Evolutionary conservation across 371 early-diverging fungal species (phyloP).

Genomic region (Blakeslea trispora): DNA sequence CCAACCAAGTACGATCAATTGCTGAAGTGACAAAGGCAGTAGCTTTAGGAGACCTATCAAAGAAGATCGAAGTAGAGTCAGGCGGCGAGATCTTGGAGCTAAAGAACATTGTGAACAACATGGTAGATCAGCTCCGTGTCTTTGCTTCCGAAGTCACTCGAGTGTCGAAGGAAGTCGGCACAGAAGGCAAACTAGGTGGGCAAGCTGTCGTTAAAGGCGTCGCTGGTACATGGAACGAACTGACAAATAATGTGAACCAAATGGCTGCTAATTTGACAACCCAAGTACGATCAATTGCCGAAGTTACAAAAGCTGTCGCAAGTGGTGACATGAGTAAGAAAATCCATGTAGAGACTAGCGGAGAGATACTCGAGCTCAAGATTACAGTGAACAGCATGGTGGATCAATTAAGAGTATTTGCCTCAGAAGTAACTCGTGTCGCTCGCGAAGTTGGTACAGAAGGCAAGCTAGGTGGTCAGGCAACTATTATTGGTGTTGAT

Average conservation of each 20-base stretch:
- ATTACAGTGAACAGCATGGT: slow-evolving; percentile 40
- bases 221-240: slow-evolving; percentile 41
- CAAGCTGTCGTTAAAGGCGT: slow-evolving; percentile 40
- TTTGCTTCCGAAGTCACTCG: slow-evolving; percentile 42
- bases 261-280: slow-evolving; percentile 50
- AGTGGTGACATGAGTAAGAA: slow-evolving; percentile 30
- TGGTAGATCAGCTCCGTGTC: slow-evolving; percentile 34
- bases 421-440: slow-evolving; percentile 51
- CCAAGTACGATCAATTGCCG: slow-evolving; percentile 56
- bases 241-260: slow-evolving; percentile 42
- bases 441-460: slow-evolving; percentile 54
- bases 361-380: slow-evolving; percentile 42
- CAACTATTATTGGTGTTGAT: slow-evolving; percentile 56
- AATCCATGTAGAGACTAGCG: slow-evolving; percentile 40
- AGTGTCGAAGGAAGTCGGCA: slow-evolving; percentile 42
- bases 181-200: slow-evolving; percentile 48
- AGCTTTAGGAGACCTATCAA: slow-evolving; percentile 53
- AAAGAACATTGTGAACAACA: slow-evolving; percentile 22
- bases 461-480: slow-evolving; percentile 53
- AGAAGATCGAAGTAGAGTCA: slow-evolving; percentile 55
- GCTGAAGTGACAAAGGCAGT: slow-evolving; percentile 40
- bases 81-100: slow-evolving; percentile 33
- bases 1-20: slow-evolving; percentile 31
- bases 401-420: slow-evolving; percentile 37
- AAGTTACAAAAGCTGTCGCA: slow-evolving; percentile 58